phyloP scores from a whole-genome alignment of 2,329 filamentous ascomycete species.

The Juglanconis sp. region DNA sequence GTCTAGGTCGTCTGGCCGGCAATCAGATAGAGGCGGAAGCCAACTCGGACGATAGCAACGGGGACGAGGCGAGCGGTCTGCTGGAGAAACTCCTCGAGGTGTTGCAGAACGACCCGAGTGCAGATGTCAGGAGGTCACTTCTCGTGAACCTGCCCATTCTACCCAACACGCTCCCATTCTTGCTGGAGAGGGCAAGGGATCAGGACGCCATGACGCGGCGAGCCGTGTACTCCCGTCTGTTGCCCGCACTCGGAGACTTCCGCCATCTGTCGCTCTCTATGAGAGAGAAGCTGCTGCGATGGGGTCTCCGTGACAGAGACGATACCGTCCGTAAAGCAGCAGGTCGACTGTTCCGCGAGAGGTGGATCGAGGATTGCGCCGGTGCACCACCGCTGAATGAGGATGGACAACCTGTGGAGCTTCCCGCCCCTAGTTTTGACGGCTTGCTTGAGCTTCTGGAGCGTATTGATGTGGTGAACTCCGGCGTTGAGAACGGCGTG shows the following conservation, averaged over 20 bases:
- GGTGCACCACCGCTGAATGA: slow-evolving; percentile 60
- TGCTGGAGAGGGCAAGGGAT: slow-evolving; percentile 88
- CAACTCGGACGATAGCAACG: slow-evolving; percentile 68
- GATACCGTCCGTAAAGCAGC: slow-evolving; percentile 92
- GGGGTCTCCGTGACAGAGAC: slow-evolving; percentile 91
- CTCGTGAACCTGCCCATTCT: slow-evolving; percentile 87
- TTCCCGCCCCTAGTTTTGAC: slow-evolving; percentile 69
- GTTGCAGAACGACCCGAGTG: slow-evolving; percentile 89
- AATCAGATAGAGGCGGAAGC: slow-evolving; percentile 70
- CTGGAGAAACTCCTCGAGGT: slow-evolving; percentile 82
- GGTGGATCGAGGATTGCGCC: slow-evolving; percentile 97
- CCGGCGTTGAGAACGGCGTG: slow-evolving; percentile 84
- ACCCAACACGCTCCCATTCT: slow-evolving; percentile 75
- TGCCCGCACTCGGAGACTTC: slow-evolving; percentile 91
- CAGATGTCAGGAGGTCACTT: slow-evolving; percentile 85
- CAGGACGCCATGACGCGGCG: slow-evolving; percentile 80
- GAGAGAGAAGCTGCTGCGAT: slow-evolving; percentile 90
- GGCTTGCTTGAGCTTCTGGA: slow-evolving; percentile 87
- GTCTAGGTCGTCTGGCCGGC: slow-evolving; percentile 78
- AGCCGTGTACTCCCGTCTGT: slow-evolving; percentile 79
- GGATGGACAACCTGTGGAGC: slow-evolving; percentile 51
- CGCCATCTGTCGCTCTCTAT: slow-evolving; percentile 88
- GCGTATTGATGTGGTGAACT: slow-evolving; percentile 88
- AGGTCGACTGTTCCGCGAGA: slow-evolving; percentile 82
- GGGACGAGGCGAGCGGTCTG: slow-evolving; percentile 65